Conservation (phyloP, 345 rosid species). For the Syzygium oleosum region DNA sequence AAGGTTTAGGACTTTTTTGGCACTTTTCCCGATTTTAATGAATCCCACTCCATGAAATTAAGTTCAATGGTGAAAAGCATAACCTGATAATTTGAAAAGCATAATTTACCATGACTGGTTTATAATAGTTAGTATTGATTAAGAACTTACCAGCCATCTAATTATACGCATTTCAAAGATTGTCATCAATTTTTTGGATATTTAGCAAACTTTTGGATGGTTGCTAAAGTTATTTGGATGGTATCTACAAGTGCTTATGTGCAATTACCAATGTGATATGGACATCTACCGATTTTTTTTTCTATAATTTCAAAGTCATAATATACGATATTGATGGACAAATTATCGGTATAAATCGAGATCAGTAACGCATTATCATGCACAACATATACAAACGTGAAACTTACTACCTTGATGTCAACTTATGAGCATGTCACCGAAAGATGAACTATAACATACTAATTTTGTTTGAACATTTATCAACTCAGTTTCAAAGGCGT, state of each 20-base stretch:
- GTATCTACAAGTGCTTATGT: not conserved
- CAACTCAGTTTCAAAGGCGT: not conserved
- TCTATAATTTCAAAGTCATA: not conserved
- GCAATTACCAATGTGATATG: rapidly evolving
- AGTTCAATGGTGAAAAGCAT: not conserved
- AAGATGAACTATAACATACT: not conserved
- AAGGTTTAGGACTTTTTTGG: too few relatives aligned
- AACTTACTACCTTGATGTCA: too few relatives aligned
- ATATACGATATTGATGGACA: not conserved
- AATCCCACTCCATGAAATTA: not conserved
- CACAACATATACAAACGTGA: too few relatives aligned
- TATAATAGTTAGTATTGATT: not conserved
- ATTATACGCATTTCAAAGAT: not conserved
- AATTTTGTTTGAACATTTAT: not conserved
- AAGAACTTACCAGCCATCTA: not conserved
- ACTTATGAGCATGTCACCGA: not conserved
- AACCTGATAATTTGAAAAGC: not conserved
- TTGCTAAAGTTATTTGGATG: not conserved
- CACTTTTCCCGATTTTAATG: too few relatives aligned
- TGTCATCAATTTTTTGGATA: not conserved
- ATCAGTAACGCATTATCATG: too few relatives aligned
- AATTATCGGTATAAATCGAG: not conserved
- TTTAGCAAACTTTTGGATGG: not conserved
- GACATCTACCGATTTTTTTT: not conserved
- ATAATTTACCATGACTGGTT: too few relatives aligned